A percentile compares a stretch with the other conserved stretches of the same genome.
phyloP scores from a whole-genome alignment of 106 monocot genomes.

The Dioscorea zingiberensis region DNA sequence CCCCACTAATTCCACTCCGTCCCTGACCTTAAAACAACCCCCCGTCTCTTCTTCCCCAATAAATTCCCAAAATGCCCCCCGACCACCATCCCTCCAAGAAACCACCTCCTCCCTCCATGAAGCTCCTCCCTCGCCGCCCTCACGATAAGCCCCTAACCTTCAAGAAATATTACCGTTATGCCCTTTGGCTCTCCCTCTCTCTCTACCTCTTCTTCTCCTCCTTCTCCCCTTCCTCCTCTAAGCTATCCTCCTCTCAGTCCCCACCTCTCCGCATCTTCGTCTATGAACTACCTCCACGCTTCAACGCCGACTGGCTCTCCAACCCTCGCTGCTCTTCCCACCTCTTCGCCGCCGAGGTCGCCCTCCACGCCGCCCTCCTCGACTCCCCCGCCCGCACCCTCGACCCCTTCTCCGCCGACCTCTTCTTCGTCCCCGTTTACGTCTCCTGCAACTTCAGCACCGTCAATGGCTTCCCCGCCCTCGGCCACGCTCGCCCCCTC shows the following conservation, averaged over 20 bases:
- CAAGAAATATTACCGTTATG: slow-evolving; percentile 35
- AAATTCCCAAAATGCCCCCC: slow-evolving; percentile 7
- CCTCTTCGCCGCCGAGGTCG: slow-evolving; percentile 91
- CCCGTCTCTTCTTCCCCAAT: slow-evolving; percentile 3
- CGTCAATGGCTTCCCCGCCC: slow-evolving; percentile 70
- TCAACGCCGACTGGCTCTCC: slow-evolving; percentile 57
- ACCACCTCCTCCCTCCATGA: slow-evolving; percentile 15
- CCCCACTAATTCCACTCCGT: not conserved
- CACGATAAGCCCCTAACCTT: no score
- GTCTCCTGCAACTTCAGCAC: slow-evolving; percentile 97
- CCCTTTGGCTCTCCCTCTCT: slow-evolving; percentile 41
- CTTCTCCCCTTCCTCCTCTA: not conserved
- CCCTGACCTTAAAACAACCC: not conserved
- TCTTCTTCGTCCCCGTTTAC: slow-evolving; percentile 92
- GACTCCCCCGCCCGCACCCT: slow-evolving; percentile 23
- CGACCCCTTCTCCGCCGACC: slow-evolving; percentile 50
- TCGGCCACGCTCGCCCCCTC: slow-evolving; percentile 55
- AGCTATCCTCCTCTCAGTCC: slow-evolving; percentile 1
- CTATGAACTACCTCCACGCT: slow-evolving; percentile 74
- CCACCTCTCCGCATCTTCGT: slow-evolving; percentile 49
- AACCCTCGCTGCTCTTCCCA: slow-evolving; percentile 68
- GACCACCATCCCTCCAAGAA: no score
- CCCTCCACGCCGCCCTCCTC: slow-evolving; percentile 70
- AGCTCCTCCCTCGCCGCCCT: slow-evolving; percentile 12
- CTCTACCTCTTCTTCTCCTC: slow-evolving; percentile 44